These are phyloP conservation scores for Melaleuca alternifolia DNA, from an alignment of 345 rosid genomes.

Conservation along the genomic window DNA sequence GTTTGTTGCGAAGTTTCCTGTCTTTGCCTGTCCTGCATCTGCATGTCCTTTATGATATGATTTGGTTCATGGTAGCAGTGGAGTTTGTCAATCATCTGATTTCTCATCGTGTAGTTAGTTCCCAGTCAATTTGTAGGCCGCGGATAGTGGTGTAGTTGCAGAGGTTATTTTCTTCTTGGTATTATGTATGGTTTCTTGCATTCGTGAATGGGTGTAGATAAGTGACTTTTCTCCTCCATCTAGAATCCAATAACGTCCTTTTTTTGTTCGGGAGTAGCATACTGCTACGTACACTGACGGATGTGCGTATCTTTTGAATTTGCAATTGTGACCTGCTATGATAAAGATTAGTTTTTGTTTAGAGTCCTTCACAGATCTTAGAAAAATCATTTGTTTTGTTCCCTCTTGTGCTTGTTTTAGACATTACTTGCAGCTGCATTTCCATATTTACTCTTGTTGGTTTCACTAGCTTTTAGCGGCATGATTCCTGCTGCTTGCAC, in stretches of 20 bases:
- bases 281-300: not conserved
- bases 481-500: not conserved
- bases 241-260: not conserved
- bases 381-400: not conserved
- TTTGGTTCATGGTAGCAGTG: not conserved
- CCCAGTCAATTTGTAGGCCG: not conserved
- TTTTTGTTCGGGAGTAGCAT: not conserved
- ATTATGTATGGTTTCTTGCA: not conserved
- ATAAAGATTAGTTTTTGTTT: not conserved
- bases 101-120: not conserved
- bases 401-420: not conserved
- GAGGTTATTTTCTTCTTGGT: not conserved
- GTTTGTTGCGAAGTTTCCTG: slow-evolving; percentile 25
- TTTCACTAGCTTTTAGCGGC: not conserved
- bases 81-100: not conserved
- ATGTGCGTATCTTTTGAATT: not conserved
- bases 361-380: not conserved
- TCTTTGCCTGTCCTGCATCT: no score
- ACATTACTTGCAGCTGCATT: not conserved
- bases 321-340: not conserved
- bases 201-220: not conserved
- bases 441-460: not conserved
- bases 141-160: not conserved
- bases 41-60: not conserved
- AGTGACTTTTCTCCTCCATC: not conserved